phyloP scores from a whole-genome alignment of 371 early-diverging fungal species.

The Furculomyces boomerangus region DNA sequence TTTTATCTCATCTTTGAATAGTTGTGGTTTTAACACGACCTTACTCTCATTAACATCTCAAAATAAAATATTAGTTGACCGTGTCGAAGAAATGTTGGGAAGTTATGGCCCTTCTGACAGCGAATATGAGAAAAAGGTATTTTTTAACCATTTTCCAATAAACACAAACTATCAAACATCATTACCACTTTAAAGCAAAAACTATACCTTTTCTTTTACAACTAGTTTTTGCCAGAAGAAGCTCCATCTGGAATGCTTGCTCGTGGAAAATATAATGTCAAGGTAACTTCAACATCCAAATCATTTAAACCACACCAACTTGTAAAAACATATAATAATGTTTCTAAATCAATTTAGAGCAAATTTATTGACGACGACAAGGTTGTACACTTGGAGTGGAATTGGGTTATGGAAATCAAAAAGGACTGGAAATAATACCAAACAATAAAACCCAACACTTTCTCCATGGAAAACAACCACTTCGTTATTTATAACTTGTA shows the following conservation, averaged over 20 bases:
- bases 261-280: constrained; percentile 75
- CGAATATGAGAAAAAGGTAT: constrained; percentile 50
- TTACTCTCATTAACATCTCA: background rate
- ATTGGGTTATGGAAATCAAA: constrained; percentile 25
- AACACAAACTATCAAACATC: background rate
- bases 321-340: too few species aligned
- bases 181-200: background rate
- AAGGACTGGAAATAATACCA: constrained; percentile 19
- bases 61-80: constrained; percentile 44
- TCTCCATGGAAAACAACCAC: too few species aligned
- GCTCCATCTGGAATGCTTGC: constrained; percentile 84
- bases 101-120: constrained; percentile 71
- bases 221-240: constrained; percentile 51
- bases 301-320: background rate
- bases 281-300: constrained; percentile 18
- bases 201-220: constrained; percentile 4
- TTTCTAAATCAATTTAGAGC: too few species aligned
- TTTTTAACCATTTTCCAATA: constrained; percentile 5
- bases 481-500: too few species aligned
- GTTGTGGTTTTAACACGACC: background rate
- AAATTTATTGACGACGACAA: constrained; percentile 26
- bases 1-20: background rate
- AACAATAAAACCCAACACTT: too few species aligned
- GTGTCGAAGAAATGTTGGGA: constrained; percentile 89
- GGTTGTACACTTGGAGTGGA: constrained; percentile 17